Base-by-base conservation (phyloP, 1,139 yeast genomes). In the Pichiaceae sp. region DNA sequence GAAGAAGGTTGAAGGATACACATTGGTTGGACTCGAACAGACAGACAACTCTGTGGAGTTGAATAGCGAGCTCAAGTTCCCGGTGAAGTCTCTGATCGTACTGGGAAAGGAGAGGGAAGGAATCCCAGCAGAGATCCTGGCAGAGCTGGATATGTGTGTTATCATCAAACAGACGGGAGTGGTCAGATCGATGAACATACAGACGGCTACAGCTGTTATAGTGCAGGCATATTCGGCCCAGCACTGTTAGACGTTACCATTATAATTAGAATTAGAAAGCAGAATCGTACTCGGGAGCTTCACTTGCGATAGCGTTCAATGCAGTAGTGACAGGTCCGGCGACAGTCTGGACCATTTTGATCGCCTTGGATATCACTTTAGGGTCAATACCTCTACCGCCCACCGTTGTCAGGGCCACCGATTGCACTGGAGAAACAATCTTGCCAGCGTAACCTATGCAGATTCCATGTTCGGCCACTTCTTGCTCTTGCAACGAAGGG, bases 141-240 rank as follows among this genome's bases (percentile, higher is more conserved):
- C 86, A 0, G 94, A 84, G 53, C 64, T 89, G 27, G 96, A 89
- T 54, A 65, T 79, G 50, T 87, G 96, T 56, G 78, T 89, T 21
- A 96, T 87, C 53, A 89, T 89, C 50, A 84, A 86, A 53, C 97
- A 89, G 54, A 82, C 78, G 26, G 97, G 97, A 11, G 89, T 87
- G 17, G 77, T 89, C 33, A 69, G 97, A 48, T 85, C 95, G 2
- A 87, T 89, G 97, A 89, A 89, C 54, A 87, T 89, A 44, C 97
- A 89, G 61, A 89, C 97, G 0, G 97, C 96, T 1, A 80, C 96
- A 1, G 96, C 97, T 0, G 87, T 89, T 21, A 75, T 87, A 31
- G 95, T 85, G 4, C 95, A 89, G 56, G 93, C 96, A 0, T 89
- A 89, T 53, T 78, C 95, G 1, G 64, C 76, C 11, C 95, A 86